These are phyloP conservation scores for Pyrenochaeta sp. DNA, from an alignment of 2,329 filamentous ascomycete species.

Conservation along the genomic window DNA sequence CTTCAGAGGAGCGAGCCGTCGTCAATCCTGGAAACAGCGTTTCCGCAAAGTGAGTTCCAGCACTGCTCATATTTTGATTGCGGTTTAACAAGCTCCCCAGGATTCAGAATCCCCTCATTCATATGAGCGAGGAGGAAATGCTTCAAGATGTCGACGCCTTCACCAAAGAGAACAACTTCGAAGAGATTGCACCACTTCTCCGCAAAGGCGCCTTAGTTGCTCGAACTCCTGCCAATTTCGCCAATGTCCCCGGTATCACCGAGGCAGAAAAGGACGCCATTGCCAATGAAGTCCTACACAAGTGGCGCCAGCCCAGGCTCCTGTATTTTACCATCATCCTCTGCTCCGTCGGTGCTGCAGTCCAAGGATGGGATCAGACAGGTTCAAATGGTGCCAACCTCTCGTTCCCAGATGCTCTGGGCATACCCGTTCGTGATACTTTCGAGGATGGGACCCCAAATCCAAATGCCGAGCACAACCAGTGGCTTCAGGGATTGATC, in stretches of 20 bases:
- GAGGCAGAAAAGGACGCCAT: slow-evolving; percentile 25
- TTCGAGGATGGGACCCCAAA: slow-evolving; percentile 4
- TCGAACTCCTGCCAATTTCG: slow-evolving; percentile 39
- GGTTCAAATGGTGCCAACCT: slow-evolving; percentile 62
- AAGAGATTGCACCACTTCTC: slow-evolving; percentile 55
- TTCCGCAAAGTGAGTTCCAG: slow-evolving; percentile 11
- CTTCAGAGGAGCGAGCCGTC: slow-evolving; percentile 12
- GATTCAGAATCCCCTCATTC: slow-evolving; percentile 28
- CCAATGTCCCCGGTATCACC: slow-evolving; percentile 18
- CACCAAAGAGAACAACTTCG: slow-evolving; percentile 54
- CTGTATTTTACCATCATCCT: slow-evolving; percentile 71
- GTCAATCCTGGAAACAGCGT: slow-evolving; percentile 10
- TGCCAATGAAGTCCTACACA: slow-evolving; percentile 54
- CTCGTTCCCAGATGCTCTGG: slow-evolving; percentile 62
- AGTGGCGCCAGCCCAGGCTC: slow-evolving; percentile 64
- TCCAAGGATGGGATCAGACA: slow-evolving; percentile 70
- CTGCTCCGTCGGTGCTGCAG: slow-evolving; percentile 71
- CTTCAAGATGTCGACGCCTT: slow-evolving; percentile 62
- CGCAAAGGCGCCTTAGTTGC: slow-evolving; percentile 59
- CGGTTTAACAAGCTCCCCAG: slow-evolving; percentile 5
- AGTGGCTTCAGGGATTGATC: slow-evolving; percentile 32
- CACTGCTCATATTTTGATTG: neutral
- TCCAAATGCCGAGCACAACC: slow-evolving; percentile 21
- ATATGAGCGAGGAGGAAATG: slow-evolving; percentile 47
- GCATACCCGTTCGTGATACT: slow-evolving; percentile 49